A percentile compares a stretch with the other conserved stretches of the same genome.
Evolutionary conservation across 1,284 basidiomycete genomes (phyloP).

Genomic region (Moesziomyces globuligerus): DNA sequence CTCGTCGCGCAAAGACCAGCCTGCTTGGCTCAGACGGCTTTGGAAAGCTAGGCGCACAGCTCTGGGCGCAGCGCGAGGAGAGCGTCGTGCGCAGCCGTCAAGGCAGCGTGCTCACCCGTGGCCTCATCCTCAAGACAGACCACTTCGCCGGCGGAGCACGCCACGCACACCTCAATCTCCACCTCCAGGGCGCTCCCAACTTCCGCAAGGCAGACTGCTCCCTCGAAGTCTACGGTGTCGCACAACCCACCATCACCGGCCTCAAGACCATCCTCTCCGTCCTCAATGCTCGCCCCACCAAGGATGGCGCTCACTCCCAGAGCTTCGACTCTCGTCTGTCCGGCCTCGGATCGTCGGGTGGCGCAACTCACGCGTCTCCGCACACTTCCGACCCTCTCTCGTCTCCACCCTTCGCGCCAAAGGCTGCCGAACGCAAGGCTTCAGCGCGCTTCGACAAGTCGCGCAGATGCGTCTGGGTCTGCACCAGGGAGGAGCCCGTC

Average conservation of each 20-base stretch:
- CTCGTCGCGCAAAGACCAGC: constrained; percentile 21
- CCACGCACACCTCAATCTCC: constrained; percentile 76
- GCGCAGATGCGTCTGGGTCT: constrained; percentile 70
- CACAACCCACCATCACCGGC: constrained; percentile 93
- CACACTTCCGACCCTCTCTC: constrained; percentile 13
- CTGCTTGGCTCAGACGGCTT: constrained; percentile 40
- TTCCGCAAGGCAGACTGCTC: constrained; percentile 78
- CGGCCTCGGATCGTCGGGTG: constrained; percentile 7
- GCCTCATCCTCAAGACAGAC: constrained; percentile 89
- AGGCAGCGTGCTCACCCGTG: constrained; percentile 87
- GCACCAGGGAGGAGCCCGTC: constrained; percentile 83
- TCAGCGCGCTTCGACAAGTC: constrained; percentile 25
- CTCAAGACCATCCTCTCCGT: constrained; percentile 90
- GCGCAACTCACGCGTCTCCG: constrained; percentile 7
- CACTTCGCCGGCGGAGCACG: constrained; percentile 53
- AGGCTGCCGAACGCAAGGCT: neutral
- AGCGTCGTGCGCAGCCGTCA: constrained; percentile 83
- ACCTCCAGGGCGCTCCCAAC: constrained; percentile 90
- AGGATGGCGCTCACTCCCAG: constrained; percentile 13
- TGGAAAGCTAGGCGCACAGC: constrained; percentile 34
- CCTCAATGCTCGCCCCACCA: constrained; percentile 71
- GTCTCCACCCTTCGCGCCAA: constrained; percentile 15
- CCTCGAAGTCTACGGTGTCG: constrained; percentile 69
- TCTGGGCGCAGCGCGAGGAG: constrained; percentile 54
- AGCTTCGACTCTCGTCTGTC: constrained; percentile 26